phyloP scores from a whole-genome alignment of 805 yeast genomes.

The Metschnikowia reukaufii region DNA sequence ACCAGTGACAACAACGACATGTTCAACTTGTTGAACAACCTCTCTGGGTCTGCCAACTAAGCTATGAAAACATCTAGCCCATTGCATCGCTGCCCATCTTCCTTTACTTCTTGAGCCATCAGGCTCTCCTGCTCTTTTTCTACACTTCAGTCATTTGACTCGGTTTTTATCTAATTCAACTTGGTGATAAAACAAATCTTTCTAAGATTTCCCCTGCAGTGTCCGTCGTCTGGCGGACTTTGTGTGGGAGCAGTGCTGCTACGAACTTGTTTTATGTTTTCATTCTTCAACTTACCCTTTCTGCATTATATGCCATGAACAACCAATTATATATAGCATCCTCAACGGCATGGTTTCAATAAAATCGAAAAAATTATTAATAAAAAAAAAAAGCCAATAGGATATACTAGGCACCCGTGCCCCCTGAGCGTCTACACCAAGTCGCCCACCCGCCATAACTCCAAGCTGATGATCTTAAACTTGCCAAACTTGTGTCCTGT shows the following conservation, averaged over 20 bases:
- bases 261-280: slow-evolving; percentile 11
- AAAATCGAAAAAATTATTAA: background rate
- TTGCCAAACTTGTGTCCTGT: slow-evolving; percentile 41
- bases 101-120: slow-evolving; percentile 7
- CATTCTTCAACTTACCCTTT: slow-evolving; percentile 13
- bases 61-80: background rate
- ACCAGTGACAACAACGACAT: slow-evolving; percentile 54
- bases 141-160: slow-evolving; percentile 9
- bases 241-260: slow-evolving; percentile 25
- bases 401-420: background rate
- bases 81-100: slow-evolving; percentile 11
- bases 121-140: background rate
- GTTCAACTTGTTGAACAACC: slow-evolving; percentile 49
- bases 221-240: background rate
- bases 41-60: slow-evolving; percentile 3
- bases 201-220: slow-evolving; percentile 13
- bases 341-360: slow-evolving; percentile 47
- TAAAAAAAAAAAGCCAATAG: background rate
- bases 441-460: slow-evolving; percentile 76
- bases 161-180: slow-evolving; percentile 25
- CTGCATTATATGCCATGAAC: slow-evolving; percentile 19
- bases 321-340: slow-evolving; percentile 36
- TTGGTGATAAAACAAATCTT: slow-evolving; percentile 26
- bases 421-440: slow-evolving; percentile 3
- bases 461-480: slow-evolving; percentile 75